These are phyloP conservation scores for Globisporangium spiculum DNA, from an alignment of 352 stramenopile species.

Conservation along the genomic window DNA sequence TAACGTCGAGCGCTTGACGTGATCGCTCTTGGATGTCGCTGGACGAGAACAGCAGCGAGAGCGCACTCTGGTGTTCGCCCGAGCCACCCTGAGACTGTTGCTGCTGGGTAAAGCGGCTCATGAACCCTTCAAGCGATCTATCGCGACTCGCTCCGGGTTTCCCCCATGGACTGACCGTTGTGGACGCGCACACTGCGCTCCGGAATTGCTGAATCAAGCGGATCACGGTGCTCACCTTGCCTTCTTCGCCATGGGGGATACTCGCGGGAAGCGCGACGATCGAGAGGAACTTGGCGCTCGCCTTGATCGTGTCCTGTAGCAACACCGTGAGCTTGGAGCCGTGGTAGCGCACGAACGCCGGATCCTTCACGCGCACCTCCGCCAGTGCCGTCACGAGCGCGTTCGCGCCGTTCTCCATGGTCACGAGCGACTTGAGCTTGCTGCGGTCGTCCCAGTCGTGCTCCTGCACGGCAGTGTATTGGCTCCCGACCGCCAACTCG, in stretches of 20 bases:
- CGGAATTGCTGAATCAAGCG: constrained; percentile 47
- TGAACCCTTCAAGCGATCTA: constrained; percentile 62
- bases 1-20: background rate
- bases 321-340: constrained; percentile 77
- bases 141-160: constrained; percentile 23
- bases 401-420: constrained; percentile 54
- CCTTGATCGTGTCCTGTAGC: constrained; percentile 74
- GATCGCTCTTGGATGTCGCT: constrained; percentile 40
- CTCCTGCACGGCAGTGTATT: constrained; percentile 23
- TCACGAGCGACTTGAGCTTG: constrained; percentile 46
- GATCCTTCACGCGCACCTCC: constrained; percentile 47
- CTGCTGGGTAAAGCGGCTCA: constrained; percentile 48
- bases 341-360: constrained; percentile 71
- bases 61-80: constrained; percentile 4
- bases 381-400: constrained; percentile 53
- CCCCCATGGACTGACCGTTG: constrained; percentile 7
- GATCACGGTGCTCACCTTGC: constrained; percentile 26
- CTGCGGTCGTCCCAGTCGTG: constrained; percentile 23
- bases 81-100: constrained; percentile 11
- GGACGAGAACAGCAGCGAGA: constrained; percentile 37
- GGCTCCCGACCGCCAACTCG: constrained; percentile 42
- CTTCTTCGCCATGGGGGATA: constrained; percentile 9
- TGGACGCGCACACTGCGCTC: constrained; percentile 27
- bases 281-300: constrained; percentile 48
- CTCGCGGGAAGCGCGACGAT: constrained; percentile 34